Conservation (phyloP, 306 rosid species). For the Trichosanthes truncata region DNA sequence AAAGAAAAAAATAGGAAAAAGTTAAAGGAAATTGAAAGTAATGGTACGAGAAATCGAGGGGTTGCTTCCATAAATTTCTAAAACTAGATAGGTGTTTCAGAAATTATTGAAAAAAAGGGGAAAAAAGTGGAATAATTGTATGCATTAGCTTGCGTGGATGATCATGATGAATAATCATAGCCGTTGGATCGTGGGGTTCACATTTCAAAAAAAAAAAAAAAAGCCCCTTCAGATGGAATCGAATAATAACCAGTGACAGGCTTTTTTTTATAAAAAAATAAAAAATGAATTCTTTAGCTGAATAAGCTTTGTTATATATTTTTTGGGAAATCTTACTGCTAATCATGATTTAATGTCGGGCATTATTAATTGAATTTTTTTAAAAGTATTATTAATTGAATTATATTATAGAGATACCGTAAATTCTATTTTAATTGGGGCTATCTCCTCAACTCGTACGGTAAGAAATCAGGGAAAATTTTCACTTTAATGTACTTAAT, state of each 20-base stretch:
- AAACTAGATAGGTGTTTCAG: not conserved
- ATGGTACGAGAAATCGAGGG: slow-evolving; percentile 5
- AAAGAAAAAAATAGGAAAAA: not conserved
- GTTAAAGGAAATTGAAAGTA: not conserved
- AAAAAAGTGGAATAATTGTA: not conserved
- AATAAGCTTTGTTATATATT: not conserved
- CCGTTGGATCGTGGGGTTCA: slow-evolving; percentile 9
- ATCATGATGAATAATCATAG: slow-evolving; percentile 11
- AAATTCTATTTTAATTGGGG: not conserved
- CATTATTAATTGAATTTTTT: not conserved
- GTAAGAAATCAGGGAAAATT: not conserved
- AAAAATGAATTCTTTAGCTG: not conserved
- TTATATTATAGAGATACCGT: not conserved
- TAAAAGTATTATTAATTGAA: not conserved
- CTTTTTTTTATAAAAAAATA: not conserved
- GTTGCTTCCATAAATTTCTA: not conserved
- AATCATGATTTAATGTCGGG: not conserved
- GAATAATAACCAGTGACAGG: not conserved
- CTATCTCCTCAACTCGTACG: not conserved
- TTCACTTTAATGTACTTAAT: not conserved
- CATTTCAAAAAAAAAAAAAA: not conserved
- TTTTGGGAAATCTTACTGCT: not conserved
- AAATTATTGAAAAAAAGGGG: not conserved
- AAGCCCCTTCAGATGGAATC: not conserved
- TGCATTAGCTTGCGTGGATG: not conserved